A percentile compares a stretch with the other conserved stretches of the same genome.
These are phyloP conservation scores for Penicilliopsis zonata DNA, from an alignment of 495 filamentous ascomycete species.

Conservation along the genomic window DNA sequence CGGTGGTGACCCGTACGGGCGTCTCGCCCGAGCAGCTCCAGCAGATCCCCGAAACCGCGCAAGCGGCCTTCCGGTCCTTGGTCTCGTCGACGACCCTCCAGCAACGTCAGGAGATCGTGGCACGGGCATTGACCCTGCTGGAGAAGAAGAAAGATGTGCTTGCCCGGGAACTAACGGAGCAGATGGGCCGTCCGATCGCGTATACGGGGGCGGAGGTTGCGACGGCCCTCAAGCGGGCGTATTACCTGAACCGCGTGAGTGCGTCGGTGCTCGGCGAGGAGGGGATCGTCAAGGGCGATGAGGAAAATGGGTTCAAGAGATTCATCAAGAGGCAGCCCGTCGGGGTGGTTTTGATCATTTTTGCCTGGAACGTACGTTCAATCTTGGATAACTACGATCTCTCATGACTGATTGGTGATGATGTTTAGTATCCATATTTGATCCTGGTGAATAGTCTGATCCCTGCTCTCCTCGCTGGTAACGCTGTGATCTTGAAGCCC, in stretches of 20 bases:
- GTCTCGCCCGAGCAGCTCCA: slow-evolving; percentile 54
- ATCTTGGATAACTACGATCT: slow-evolving; percentile 2
- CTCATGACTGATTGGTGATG: slow-evolving; percentile 5
- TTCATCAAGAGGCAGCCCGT: slow-evolving; percentile 80
- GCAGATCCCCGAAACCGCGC: slow-evolving; percentile 50
- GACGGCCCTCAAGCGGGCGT: slow-evolving; percentile 68
- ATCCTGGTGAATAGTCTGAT: slow-evolving; percentile 85
- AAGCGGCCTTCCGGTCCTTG: slow-evolving; percentile 60
- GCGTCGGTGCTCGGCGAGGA: slow-evolving; percentile 43
- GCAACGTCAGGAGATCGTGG: slow-evolving; percentile 63
- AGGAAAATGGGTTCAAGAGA: slow-evolving; percentile 74
- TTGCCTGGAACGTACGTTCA: slow-evolving; percentile 81
- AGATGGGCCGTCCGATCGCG: slow-evolving; percentile 88
- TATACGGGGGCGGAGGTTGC: slow-evolving; percentile 71
- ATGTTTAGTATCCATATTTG: slow-evolving; percentile 73
- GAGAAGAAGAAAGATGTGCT: slow-evolving; percentile 62
- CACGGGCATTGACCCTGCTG: slow-evolving; percentile 59
- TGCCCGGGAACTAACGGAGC: slow-evolving; percentile 73
- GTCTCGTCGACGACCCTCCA: slow-evolving; percentile 48
- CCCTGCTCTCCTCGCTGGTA: slow-evolving; percentile 76
- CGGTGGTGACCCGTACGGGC: slow-evolving; percentile 63
- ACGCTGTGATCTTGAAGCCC: slow-evolving; percentile 83
- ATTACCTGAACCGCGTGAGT: slow-evolving; percentile 74
- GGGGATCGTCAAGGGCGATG: slow-evolving; percentile 54
- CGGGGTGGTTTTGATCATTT: slow-evolving; percentile 74